Base-by-base conservation (phyloP, 2,329 filamentous ascomycete species). In the Domatiomyces globalis region DNA sequence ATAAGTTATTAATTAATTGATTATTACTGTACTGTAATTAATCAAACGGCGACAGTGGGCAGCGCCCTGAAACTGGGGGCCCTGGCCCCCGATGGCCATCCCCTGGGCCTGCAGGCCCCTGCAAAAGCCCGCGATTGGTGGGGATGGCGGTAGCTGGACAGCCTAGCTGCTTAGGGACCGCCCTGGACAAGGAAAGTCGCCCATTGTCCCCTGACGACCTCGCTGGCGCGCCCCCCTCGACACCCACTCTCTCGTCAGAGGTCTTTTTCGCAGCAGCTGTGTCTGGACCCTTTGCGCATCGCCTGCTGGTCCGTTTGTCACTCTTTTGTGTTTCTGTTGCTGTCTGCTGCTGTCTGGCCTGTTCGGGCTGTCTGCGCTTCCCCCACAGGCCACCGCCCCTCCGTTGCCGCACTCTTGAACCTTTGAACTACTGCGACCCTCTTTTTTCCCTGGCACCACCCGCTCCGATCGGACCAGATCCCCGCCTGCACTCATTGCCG, bases 181-280 rank as follows among this genome's bases (percentile, higher is more conserved):
- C 17, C n/a, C 45, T 46, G 45, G n/a, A 45, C 43, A 45, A 45
- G 20, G 43, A 45, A 19, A 45, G 19, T 10, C 22, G 43, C 19
- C 19, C 18, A 47, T 47, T 47, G 45, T 27, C 33, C 33, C 18
- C 45, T 47, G 45, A 25, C 25, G 22, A 9, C 33, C 4, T 39
- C 33, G 33, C 33, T 10, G 12, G 33, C 33, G 33, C 51, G 43
- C 49, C 47, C 50, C 49, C 48, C 49, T 53, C 56, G 54, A 58
- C 51, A 49, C 45, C 45, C 46, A 44, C n/a, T 17, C 39, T 17
- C 39, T 45, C 42, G 44, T 50, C 48, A 29, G 49, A 25, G 22
- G 6, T 25, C 33, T 39, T 39, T 39, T 15, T 39, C 33, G 33
- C 33, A 15, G 33, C 33, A 39, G 33, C 12, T 39, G 33, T 39